Base-by-base conservation (phyloP, 2,329 filamentous ascomycete species). In the Alternaria longipes region DNA sequence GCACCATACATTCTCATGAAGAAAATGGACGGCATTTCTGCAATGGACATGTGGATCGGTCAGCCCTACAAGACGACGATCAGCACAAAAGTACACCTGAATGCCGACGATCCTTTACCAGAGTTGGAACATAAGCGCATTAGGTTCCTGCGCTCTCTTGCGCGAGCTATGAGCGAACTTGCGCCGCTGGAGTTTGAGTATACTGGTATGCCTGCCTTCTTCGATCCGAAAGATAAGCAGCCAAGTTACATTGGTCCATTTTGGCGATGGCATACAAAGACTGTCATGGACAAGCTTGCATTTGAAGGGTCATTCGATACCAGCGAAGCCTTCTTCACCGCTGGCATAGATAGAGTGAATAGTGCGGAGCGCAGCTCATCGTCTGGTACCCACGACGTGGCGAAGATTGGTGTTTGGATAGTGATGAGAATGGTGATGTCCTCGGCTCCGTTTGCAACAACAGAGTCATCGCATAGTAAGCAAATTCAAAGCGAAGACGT, bases 1-100 rank as follows among this genome's bases (percentile, higher is more conserved):
- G 59, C 59, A 11, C 71, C 71, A 11, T 72, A 62, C 41, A 65
- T 70, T 14, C 40, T 72, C 12, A 66, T 69, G 65, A 60, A 55
- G 28, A 56, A 51, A 38, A 12, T 71, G 4, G 1, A 56, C 5
- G 70, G 71, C n/a, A 50, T 53, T 0, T 38, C 61, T 6, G 62
- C 66, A 4, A 41, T 28, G 20, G 22, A 59, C 16, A 36, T 71
- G 26, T 72, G 65, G 70, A 50, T 45, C 30, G 54, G 54, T 14
- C 16, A 55, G 32, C 18, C 52, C 6, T 56, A 62, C 12, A 42
- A 22, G 11, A 40, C 12, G n/a, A 9, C 45, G 4, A 41, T 18
- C n/a, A 2, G n/a, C 5, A 18, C 34, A 14, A 41, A 47, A 18
- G 14, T 26, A 34, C 20, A 50, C 42, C 26, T 56, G 4, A 22